phyloP scores from a whole-genome alignment of 2,329 filamentous ascomycete species.

The Fusarium buharicum region DNA sequence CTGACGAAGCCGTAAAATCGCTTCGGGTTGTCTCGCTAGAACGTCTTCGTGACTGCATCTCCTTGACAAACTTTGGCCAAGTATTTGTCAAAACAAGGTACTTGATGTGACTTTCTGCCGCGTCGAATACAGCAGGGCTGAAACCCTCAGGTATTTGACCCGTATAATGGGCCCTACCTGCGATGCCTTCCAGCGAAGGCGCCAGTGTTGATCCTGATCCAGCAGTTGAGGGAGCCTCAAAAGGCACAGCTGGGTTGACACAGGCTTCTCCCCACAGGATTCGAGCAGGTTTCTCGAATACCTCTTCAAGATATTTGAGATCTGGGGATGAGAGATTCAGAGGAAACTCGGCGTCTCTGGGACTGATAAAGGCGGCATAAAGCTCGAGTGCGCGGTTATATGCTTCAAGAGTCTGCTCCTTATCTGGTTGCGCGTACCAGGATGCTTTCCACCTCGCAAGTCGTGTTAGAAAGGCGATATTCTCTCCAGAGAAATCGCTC shows the following conservation, averaged over 20 bases:
- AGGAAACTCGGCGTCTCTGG: slow-evolving; percentile 69
- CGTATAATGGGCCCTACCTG: slow-evolving; percentile 46
- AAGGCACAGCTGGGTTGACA: slow-evolving; percentile 54
- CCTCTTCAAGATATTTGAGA: slow-evolving; percentile 60
- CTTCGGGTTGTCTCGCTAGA: slow-evolving; percentile 14
- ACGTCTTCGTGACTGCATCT: slow-evolving; percentile 34
- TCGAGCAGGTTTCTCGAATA: slow-evolving; percentile 66
- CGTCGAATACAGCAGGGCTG: slow-evolving; percentile 65
- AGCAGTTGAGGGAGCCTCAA: slow-evolving; percentile 27
- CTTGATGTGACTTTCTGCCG: slow-evolving; percentile 69
- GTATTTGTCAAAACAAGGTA: slow-evolving; percentile 75
- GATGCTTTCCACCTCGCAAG: slow-evolving; percentile 65
- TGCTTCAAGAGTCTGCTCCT: slow-evolving; percentile 50
- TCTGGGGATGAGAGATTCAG: slow-evolving; percentile 70
- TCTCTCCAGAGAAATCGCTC: slow-evolving; percentile 75
- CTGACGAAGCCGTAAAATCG: background rate
- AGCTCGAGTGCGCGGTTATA: slow-evolving; percentile 70
- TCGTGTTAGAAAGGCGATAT: slow-evolving; percentile 72
- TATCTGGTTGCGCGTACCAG: slow-evolving; percentile 11
- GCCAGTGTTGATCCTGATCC: slow-evolving; percentile 22
- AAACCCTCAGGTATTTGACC: slow-evolving; percentile 62
- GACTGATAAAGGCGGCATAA: slow-evolving; percentile 69
- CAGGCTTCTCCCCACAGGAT: slow-evolving; percentile 53
- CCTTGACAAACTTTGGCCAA: slow-evolving; percentile 68
- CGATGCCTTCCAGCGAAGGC: background rate